phyloP scores from a whole-genome alignment of 2,329 filamentous ascomycete species.

The Talaromyces pinophilus region DNA sequence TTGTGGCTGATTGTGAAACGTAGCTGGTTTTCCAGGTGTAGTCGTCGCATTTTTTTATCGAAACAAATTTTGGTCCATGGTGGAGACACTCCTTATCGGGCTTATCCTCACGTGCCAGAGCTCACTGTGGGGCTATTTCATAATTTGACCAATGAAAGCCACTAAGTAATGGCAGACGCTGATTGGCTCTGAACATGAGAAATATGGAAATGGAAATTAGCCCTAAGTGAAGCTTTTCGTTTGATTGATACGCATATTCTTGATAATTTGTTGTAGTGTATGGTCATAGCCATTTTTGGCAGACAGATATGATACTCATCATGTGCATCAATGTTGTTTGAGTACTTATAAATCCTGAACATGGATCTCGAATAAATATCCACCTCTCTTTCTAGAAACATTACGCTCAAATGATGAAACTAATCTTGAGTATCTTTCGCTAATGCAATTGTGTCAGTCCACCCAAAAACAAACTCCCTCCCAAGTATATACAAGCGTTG shows the following conservation, averaged over 20 bases:
- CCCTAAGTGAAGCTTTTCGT: neutral
- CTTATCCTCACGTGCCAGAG: slow-evolving; percentile 6
- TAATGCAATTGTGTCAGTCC: neutral
- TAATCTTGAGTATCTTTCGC: neutral
- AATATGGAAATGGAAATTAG: neutral
- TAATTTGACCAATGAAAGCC: neutral
- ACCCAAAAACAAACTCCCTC: rapidly evolving
- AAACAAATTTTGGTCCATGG: slow-evolving; percentile 18
- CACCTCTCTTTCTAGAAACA: neutral
- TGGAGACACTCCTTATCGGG: neutral
- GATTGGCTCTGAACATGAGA: neutral
- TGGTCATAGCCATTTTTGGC: neutral
- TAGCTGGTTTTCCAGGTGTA: neutral
- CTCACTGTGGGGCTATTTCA: neutral
- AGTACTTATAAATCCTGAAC: neutral
- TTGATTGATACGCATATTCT: neutral
- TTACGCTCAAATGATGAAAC: neutral
- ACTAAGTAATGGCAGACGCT: neutral
- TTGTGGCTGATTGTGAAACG: neutral
- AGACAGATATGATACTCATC: neutral
- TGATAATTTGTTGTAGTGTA: neutral
- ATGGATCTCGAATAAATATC: neutral
- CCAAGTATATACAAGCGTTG: neutral
- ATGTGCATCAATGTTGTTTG: too few relatives aligned
- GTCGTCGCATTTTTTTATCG: slow-evolving; percentile 11